Conservation (phyloP, 2,329 filamentous ascomycete species). For the Emericellopsis atlantica region DNA sequence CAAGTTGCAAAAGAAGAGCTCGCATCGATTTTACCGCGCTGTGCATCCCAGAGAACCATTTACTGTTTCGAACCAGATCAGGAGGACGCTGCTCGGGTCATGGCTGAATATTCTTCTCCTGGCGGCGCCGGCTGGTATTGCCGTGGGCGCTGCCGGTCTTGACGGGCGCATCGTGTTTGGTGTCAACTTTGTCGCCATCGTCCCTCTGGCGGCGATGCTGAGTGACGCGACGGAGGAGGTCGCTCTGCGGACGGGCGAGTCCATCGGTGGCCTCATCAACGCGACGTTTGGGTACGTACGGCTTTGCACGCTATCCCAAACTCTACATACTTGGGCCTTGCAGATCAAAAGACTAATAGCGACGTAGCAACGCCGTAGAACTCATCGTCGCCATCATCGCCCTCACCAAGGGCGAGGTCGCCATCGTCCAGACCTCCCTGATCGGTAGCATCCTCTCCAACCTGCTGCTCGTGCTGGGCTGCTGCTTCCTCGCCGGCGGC, state of each 20-base stretch:
- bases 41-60: slow-evolving; percentile 28
- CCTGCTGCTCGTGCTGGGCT: slow-evolving; percentile 75
- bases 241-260: slow-evolving; percentile 69
- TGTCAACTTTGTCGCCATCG: slow-evolving; percentile 88
- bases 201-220: slow-evolving; percentile 77
- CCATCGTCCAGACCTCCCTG: slow-evolving; percentile 85
- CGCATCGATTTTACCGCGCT: slow-evolving; percentile 33
- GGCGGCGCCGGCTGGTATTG: slow-evolving; percentile 69
- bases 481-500: slow-evolving; percentile 85
- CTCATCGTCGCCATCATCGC: slow-evolving; percentile 83
- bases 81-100: slow-evolving; percentile 64
- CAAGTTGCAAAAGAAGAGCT: slow-evolving; percentile 23
- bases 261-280: slow-evolving; percentile 77
- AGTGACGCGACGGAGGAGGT: slow-evolving; percentile 87
- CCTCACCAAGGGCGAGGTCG: slow-evolving; percentile 54
- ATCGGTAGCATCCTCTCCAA: slow-evolving; percentile 90
- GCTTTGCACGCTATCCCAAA: slow-evolving; percentile 58
- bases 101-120: slow-evolving; percentile 80
- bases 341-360: not conserved
- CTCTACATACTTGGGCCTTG: no score
- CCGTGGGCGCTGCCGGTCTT: slow-evolving; percentile 31
- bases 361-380: slow-evolving; percentile 68
- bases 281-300: slow-evolving; percentile 90
- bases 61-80: slow-evolving; percentile 52
- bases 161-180: slow-evolving; percentile 57